Conservation (phyloP, 2,329 filamentous ascomycete genomes). For the Waltergamsia citrina region DNA sequence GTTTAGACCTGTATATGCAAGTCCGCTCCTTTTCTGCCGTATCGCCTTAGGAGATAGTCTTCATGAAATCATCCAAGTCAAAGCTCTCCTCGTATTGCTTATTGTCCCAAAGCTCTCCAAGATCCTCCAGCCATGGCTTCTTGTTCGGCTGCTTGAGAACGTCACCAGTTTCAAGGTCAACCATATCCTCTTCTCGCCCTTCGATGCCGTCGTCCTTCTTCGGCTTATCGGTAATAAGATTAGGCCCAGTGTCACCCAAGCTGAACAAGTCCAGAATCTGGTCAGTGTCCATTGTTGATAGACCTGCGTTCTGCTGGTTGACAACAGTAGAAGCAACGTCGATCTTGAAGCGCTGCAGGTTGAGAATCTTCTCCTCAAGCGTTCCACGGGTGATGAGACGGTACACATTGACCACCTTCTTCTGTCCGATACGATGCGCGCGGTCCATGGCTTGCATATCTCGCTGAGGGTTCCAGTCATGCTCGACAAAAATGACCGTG, state of each 20-base stretch:
- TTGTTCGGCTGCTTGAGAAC: slow-evolving; percentile 86
- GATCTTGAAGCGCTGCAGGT: slow-evolving; percentile 97
- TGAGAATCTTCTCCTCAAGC: slow-evolving; percentile 96
- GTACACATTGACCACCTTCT: slow-evolving; percentile 99
- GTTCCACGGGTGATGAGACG: slow-evolving; percentile 92
- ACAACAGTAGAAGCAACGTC: slow-evolving; percentile 97
- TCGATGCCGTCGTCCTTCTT: slow-evolving; percentile 44
- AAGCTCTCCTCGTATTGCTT: slow-evolving; percentile 98
- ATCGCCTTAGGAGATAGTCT: slow-evolving; percentile 75
- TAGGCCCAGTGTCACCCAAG: slow-evolving; percentile 68
- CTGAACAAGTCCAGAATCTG: slow-evolving; percentile 97
- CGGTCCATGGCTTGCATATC: slow-evolving; percentile 99
- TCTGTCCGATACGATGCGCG: slow-evolving; percentile 95
- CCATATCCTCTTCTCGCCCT: slow-evolving; percentile 73
- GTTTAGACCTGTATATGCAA: not conserved
- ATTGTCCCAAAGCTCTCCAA: slow-evolving; percentile 96
- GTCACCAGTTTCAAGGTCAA: slow-evolving; percentile 86
- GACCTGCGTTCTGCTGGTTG: slow-evolving; percentile 94
- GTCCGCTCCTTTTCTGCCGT: too few relatives aligned
- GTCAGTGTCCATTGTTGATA: slow-evolving; percentile 95
- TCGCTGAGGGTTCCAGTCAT: slow-evolving; percentile 99
- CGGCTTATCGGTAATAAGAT: slow-evolving; percentile 51
- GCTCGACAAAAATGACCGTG: slow-evolving; percentile 98
- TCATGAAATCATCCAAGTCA: slow-evolving; percentile 89
- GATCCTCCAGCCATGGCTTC: slow-evolving; percentile 88